phyloP scores from a whole-genome alignment of 352 stramenopile species.

The Globisporangium cylindrosporum region DNA sequence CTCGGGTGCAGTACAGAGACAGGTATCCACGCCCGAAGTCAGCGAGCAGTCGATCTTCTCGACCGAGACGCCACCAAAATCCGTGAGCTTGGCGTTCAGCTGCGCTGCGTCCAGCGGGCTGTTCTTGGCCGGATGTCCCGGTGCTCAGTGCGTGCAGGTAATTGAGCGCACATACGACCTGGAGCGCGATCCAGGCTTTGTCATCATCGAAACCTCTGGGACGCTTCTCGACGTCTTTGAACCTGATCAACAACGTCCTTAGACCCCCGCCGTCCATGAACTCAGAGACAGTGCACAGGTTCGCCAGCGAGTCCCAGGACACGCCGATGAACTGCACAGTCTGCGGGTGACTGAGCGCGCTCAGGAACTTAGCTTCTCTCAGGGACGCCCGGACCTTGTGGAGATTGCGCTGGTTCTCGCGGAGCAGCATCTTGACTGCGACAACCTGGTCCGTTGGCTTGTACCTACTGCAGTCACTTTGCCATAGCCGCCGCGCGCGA shows the following conservation, averaged over 20 bases:
- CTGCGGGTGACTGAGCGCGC: constrained; percentile 29
- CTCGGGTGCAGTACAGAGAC: constrained; percentile 54
- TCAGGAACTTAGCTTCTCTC: constrained; percentile 44
- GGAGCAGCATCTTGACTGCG: constrained; percentile 43
- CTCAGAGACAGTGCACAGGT: constrained; percentile 36
- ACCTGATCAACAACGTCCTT: constrained; percentile 25
- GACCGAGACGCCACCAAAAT: constrained; percentile 48
- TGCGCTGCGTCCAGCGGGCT: constrained; percentile 29
- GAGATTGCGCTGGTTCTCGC: constrained; percentile 25
- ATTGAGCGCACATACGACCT: constrained; percentile 34
- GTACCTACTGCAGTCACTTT: constrained; percentile 40
- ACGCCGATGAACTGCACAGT: constrained; percentile 45
- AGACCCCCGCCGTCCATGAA: constrained; percentile 48
- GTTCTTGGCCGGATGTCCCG: constrained; percentile 51
- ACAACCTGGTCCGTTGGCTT: constrained; percentile 32
- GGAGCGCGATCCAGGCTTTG: constrained; percentile 47
- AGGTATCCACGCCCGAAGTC: constrained; percentile 47
- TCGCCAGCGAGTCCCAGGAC: constrained; percentile 34
- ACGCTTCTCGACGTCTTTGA: constrained; percentile 22
- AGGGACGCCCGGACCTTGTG: constrained; percentile 39
- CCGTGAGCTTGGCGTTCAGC: constrained; percentile 51
- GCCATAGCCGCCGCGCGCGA: constrained; percentile 39
- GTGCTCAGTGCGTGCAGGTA: constrained; percentile 45
- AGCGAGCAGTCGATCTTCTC: constrained; percentile 37
- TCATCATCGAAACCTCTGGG: constrained; percentile 38